phyloP scores from a whole-genome alignment of 163 green algal species.

The Dunaliella salina region DNA sequence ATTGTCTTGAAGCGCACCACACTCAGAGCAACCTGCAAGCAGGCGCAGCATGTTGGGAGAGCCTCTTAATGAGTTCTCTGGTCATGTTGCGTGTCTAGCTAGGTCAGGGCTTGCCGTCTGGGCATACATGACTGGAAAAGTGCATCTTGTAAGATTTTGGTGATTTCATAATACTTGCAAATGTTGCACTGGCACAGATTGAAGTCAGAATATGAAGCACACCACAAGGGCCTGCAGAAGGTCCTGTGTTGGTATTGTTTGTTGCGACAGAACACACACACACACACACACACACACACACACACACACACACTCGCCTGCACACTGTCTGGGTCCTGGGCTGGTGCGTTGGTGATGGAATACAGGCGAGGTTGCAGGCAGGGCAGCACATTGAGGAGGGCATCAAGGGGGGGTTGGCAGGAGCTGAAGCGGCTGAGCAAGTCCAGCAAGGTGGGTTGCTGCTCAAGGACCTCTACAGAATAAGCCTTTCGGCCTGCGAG shows the following conservation, averaged over 20 bases:
- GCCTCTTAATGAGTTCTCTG: too few species aligned
- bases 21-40: constrained; percentile 42
- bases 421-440: constrained; percentile 63
- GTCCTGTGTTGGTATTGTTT: neutral
- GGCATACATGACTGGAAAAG: too few species aligned
- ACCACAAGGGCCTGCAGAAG: too few species aligned
- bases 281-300: neutral
- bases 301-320: neutral
- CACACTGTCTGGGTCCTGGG: neutral
- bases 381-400: constrained; percentile 80
- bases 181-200: too few species aligned
- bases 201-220: too few species aligned
- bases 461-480: constrained; percentile 42
- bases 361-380: constrained; percentile 82
- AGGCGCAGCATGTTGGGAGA: neutral
- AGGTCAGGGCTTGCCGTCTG: too few species aligned
- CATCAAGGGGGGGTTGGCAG: constrained; percentile 65
- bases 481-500: constrained; percentile 41
- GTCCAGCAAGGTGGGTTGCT: constrained; percentile 58
- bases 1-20: constrained; percentile 56
- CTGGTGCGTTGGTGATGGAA: constrained; percentile 42
- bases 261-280: neutral
- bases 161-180: too few species aligned
- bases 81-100: too few species aligned
- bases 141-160: too few species aligned